These are phyloP conservation scores for Diaporthe ampelina DNA, from an alignment of 2,329 filamentous ascomycete species.

Conservation along the genomic window DNA sequence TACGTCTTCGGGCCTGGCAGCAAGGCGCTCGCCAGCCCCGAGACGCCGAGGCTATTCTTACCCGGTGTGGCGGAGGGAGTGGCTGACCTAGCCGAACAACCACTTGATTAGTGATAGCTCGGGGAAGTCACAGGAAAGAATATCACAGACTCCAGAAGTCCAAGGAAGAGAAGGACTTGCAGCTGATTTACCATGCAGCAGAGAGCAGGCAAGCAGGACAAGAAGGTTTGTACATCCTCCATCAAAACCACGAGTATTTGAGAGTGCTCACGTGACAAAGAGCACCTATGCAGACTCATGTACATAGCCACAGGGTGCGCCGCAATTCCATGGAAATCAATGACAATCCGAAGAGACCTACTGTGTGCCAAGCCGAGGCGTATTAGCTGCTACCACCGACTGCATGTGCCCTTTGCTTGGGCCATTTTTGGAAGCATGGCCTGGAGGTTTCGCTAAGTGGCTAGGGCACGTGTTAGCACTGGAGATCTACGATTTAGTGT, in stretches of 20 bases:
- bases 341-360: neutral
- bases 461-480: neutral
- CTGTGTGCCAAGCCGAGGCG: neutral
- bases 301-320: neutral
- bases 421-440: neutral
- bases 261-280: neutral
- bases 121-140: neutral
- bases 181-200: neutral
- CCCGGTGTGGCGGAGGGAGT: neutral
- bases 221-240: neutral
- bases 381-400: neutral
- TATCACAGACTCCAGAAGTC: neutral
- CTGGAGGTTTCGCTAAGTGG: slow-evolving; percentile 14
- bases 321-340: too few species aligned
- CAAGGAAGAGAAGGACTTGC: neutral
- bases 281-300: neutral
- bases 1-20: neutral
- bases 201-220: neutral
- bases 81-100: neutral
- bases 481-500: neutral
- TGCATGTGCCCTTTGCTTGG: neutral
- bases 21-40: neutral
- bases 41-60: neutral
- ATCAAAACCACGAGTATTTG: neutral
- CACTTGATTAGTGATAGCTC: neutral